Evolutionary conservation across 2,329 filamentous ascomycete species (phyloP).

Genomic region (Ophiocordyceps sinensis): DNA sequence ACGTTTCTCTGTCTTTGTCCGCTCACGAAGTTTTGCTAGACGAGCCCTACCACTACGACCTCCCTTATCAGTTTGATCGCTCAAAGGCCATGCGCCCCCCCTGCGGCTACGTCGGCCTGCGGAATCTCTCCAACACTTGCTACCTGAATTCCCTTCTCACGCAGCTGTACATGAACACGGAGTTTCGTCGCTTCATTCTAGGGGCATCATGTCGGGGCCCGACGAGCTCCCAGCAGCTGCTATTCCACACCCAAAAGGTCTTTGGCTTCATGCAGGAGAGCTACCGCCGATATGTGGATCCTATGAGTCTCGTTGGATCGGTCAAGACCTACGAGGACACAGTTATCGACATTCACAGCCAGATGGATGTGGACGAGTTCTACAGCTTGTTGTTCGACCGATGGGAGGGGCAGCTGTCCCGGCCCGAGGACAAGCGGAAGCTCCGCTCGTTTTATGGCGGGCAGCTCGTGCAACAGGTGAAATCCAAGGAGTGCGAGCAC

Average conservation of each 20-base stretch:
- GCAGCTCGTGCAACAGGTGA: slow-evolving; percentile 84
- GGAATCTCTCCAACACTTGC: slow-evolving; percentile 89
- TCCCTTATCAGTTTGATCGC: slow-evolving; percentile 49
- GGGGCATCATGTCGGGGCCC: slow-evolving; percentile 40
- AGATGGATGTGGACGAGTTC: slow-evolving; percentile 98
- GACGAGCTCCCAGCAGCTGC: slow-evolving; percentile 46
- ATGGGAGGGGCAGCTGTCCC: slow-evolving; percentile 69
- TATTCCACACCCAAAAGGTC: slow-evolving; percentile 64
- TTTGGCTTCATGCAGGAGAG: slow-evolving; percentile 82
- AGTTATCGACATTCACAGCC: slow-evolving; percentile 70
- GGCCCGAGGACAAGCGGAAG: slow-evolving; percentile 49
- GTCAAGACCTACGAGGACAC: slow-evolving; percentile 75
- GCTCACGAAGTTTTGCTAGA: slow-evolving; percentile 8
- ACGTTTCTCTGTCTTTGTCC: not conserved
- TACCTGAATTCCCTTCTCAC: slow-evolving; percentile 92
- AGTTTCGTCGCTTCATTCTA: slow-evolving; percentile 77
- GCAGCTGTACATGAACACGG: slow-evolving; percentile 89
- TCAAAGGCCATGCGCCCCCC: slow-evolving; percentile 54
- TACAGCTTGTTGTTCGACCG: slow-evolving; percentile 88
- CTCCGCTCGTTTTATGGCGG: slow-evolving; percentile 84
- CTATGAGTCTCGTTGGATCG: slow-evolving; percentile 54
- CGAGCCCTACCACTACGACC: slow-evolving; percentile 45
- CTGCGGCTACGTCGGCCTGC: slow-evolving; percentile 77
- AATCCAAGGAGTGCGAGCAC: slow-evolving; percentile 86
- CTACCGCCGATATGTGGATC: slow-evolving; percentile 58